Conservation (phyloP, 2,329 filamentous ascomycete species). For the Colletotrichum tabaci region DNA sequence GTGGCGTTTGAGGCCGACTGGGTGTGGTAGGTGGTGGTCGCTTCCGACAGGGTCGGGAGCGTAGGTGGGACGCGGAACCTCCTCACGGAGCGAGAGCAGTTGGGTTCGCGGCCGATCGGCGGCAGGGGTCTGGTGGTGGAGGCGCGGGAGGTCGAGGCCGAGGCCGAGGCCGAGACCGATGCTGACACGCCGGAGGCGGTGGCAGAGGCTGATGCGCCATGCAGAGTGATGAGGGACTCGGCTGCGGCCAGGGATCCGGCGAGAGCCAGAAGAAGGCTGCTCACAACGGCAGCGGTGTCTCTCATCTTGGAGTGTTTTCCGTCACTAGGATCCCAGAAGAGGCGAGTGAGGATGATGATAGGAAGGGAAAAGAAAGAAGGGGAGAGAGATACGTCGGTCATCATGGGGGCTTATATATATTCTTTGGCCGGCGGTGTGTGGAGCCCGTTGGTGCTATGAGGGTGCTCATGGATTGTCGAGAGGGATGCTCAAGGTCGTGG, state of each 20-base stretch:
- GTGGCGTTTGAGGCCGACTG: too few species aligned
- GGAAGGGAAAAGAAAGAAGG: background rate
- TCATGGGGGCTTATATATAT: conserved; percentile 2
- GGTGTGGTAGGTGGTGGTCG: too few species aligned
- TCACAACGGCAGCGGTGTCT: background rate
- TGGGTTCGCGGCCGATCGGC: background rate
- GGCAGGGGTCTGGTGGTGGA: background rate
- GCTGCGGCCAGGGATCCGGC: background rate
- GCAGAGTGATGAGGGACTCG: background rate
- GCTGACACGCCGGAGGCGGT: background rate
- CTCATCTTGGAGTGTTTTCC: background rate
- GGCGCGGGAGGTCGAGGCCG: background rate
- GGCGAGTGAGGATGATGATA: background rate
- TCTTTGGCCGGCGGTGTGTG: background rate
- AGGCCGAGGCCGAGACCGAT: background rate
- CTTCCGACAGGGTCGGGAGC: background rate
- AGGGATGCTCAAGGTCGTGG: background rate
- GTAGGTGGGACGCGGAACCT: background rate
- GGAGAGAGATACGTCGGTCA: background rate
- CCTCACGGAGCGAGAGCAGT: background rate
- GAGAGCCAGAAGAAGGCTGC: conserved; percentile 7
- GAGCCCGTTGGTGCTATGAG: background rate
- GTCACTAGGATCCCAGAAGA: background rate
- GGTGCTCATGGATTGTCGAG: background rate
- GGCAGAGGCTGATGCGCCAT: too few species aligned